Base-by-base conservation (phyloP, 129 eudicot genomes). In the Lactuca saligna region DNA sequence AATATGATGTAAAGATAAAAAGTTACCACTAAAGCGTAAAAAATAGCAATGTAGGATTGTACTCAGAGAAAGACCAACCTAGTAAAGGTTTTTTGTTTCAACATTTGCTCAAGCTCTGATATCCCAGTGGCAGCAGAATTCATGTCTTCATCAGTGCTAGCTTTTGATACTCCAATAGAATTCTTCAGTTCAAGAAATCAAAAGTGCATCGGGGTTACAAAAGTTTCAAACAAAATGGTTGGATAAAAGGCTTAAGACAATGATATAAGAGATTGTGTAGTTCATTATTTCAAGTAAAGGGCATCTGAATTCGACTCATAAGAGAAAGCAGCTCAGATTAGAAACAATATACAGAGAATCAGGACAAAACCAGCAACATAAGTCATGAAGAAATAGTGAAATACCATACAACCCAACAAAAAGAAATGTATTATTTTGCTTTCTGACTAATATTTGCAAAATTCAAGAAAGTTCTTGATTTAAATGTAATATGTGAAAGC, bases 61-160 rank as follows among this genome's bases (percentile, higher is more conserved):
- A 7, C 17, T 65, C 54, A 8, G 70, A 64, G 51, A 51, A 39
- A 66, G 50, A 77, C 83, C 44, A 57, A 91, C 99, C 97, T 90
- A 46, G 96, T 83, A 76, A 94, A 94, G 34, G 87, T 87, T 76
- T 84, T 87, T 49, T 87, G 86, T 80, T 85, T 87, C 71, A 94
- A 77, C 83, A 89, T 71, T 59, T 80, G 83, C 74, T 87, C 99
- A 42, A 94, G 95, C 50, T 90, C 99, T 25, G 89, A 82, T 63
- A 94, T 73, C n/a, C 82, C 88, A 61, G 68, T 60, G 54, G 66
- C 67, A 39, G 58, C 75, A 39, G 73, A 53, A 61, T 64, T 66
- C 8, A 59, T 75, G 57, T 50, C 71, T 13, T 62, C 68, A 71
- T 46, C 37, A 17, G n/a, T 38, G 32, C 39, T 71, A 17, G 74